phyloP scores from a whole-genome alignment of 108 stramenopile genomes.

The Nitzschia putrida region DNA sequence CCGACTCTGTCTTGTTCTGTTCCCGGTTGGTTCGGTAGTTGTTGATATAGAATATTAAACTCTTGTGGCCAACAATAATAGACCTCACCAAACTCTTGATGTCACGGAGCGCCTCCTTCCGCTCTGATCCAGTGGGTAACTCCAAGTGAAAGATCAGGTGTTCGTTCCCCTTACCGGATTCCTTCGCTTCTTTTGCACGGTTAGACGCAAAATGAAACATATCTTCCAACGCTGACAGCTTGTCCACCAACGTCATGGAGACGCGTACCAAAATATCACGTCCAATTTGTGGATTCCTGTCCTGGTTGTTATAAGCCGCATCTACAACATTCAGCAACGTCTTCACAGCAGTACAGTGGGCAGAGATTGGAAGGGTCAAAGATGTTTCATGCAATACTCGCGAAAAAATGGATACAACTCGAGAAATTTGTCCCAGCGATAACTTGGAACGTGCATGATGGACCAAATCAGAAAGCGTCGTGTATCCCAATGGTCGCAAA shows the following conservation, averaged over 20 bases:
- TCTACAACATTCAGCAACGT: conserved; percentile 89
- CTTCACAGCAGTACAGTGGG: conserved; percentile 87
- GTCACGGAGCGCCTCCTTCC: conserved; percentile 50
- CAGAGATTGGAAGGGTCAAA: conserved; percentile 71
- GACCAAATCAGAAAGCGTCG: conserved; percentile 88
- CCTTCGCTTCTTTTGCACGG: conserved; percentile 4
- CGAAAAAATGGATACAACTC: conserved; percentile 85
- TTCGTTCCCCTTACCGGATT: neutral
- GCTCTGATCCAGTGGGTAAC: conserved; percentile 23
- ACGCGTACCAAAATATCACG: conserved; percentile 84
- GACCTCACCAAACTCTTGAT: conserved; percentile 79
- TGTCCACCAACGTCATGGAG: conserved; percentile 75
- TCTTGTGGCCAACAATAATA: conserved; percentile 92
- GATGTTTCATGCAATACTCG: conserved; percentile 83
- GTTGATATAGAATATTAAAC: conserved; percentile 90
- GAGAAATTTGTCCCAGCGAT: conserved; percentile 80
- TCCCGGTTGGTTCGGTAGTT: conserved; percentile 71
- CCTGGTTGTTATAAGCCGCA: conserved; percentile 79
- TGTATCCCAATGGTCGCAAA: conserved; percentile 87
- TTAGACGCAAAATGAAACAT: conserved; percentile 3
- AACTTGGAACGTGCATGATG: conserved; percentile 78
- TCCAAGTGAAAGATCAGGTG: neutral
- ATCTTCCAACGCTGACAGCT: conserved; percentile 71
- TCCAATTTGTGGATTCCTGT: conserved; percentile 74
- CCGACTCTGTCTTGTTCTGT: conserved; percentile 42